Evolutionary conservation across 768 basidiomycete species (phyloP), one percentile per base, ranked within the genome.

Genomic region (Clitopilus hobsonii): DNA sequence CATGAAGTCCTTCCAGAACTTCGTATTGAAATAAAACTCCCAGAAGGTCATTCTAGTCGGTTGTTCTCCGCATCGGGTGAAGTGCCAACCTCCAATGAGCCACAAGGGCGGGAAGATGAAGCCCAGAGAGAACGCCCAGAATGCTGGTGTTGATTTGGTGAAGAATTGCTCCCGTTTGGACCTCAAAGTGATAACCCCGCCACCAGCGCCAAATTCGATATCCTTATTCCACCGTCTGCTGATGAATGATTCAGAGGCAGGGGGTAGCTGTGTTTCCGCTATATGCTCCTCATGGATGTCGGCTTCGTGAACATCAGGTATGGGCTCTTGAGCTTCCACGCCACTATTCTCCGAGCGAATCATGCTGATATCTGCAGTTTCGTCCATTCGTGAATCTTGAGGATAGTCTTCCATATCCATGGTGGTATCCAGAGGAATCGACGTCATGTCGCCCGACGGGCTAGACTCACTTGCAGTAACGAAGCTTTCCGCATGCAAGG

Each of bases 31-130:
- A 56, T 74, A 81, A 65, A 74, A 78, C 60, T 79, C 77, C 75
- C 71, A 78, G 54, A 78, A 65, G 25, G 71, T 73, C 38, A 72
- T 65, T 54, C 68, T 69, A 7, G 74, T 71, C n/a, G 76, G 76
- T 58, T 74, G 69, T 58, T 79, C 78, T 6, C 79, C 78, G 41
- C 70, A 67, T 58, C 73, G 64, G 6, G 78, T 79, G 54, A 83
- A 71, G 55, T 86, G 79, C 88, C 88, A 90, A 3, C 88, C 88
- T 0, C 88, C 88, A 13, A 89, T 74, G 45, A 90, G 76, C 88
- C 88, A 90, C 52, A 88, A 78, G 67, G 86, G 81, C 0, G 88
- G 88, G 47, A 79, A 84, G 48, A 88, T 54, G 61, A 90, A 90
- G 2, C 88, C 88, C 0, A 85, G 54, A 84, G 85, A 89, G 69